Percentiles rank a stretch among this genome's conserved stretches.
These are phyloP conservation scores for Tolypocladium inflatum DNA, from an alignment of 2,329 filamentous ascomycete genomes.

Conservation along the genomic window DNA sequence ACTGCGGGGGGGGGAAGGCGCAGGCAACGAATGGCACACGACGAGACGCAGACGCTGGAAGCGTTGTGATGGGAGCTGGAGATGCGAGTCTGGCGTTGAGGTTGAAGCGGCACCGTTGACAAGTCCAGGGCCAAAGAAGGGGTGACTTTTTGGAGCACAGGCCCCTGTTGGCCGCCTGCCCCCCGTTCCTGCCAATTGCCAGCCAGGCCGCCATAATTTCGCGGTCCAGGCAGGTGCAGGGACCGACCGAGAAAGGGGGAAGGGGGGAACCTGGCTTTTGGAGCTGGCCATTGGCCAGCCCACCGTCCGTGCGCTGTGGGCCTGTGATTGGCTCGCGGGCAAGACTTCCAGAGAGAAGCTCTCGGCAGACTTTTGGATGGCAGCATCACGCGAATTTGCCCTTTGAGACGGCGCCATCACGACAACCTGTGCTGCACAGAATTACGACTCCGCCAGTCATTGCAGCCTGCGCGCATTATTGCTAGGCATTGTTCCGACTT, in stretches of 20 bases:
- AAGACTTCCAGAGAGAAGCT: conserved; percentile 14
- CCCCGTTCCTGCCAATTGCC: conserved; percentile 27
- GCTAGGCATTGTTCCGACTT: no score
- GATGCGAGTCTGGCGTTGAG: conserved; percentile 1
- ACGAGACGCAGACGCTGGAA: conserved; percentile 3
- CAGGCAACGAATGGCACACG: neutral
- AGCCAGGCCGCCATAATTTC: conserved; percentile 36
- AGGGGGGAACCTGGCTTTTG: conserved; percentile 20
- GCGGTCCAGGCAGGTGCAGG: conserved; percentile 28
- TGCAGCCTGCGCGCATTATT: neutral
- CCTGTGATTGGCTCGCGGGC: conserved; percentile 17
- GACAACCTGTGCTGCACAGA: neutral
- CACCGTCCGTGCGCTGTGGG: conserved; percentile 15
- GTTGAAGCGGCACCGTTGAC: conserved; percentile 4
- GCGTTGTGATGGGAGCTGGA: conserved; percentile 1
- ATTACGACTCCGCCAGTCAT: neutral
- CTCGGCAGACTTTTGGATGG: conserved; percentile 19
- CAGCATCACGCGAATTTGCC: conserved; percentile 3
- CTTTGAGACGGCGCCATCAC: conserved; percentile 3
- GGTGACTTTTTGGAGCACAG: conserved; percentile 26
- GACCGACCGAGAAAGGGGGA: conserved; percentile 33
- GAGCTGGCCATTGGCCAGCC: conserved; percentile 19
- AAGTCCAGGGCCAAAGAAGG: conserved; percentile 12
- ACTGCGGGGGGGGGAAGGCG: conserved; percentile 10
- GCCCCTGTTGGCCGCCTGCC: conserved; percentile 1